Percentiles rank a stretch among this genome's conserved stretches.
Conservation (phyloP, 2,329 filamentous ascomycete species). For the Stagonosporopsis tanaceti region DNA sequence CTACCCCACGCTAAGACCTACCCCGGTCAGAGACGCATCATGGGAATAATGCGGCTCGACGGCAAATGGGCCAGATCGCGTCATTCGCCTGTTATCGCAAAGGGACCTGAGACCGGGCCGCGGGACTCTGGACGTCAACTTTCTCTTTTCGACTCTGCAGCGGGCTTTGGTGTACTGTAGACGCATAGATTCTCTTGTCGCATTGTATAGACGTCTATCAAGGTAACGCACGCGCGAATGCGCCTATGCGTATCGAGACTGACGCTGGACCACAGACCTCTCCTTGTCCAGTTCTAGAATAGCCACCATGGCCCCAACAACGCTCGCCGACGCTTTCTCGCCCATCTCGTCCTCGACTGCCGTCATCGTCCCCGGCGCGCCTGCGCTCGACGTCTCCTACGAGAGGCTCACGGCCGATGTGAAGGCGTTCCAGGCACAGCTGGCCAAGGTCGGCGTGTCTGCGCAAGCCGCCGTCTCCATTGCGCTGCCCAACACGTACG, state of each 20-base stretch:
- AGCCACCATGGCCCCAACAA: constrained; percentile 61
- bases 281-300: constrained; percentile 8
- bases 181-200: constrained; percentile 12
- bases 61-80: constrained; percentile 15
- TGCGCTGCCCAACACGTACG: constrained; percentile 82
- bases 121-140: constrained; percentile 1
- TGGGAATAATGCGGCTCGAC: constrained; percentile 12
- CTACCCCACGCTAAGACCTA: constrained; percentile 18
- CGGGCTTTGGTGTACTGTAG: constrained; percentile 9
- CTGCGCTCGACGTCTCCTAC: constrained; percentile 74
- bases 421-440: constrained; percentile 75
- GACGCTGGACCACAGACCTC: constrained; percentile 8
- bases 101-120: constrained; percentile 8
- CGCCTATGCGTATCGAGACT: constrained; percentile 1
- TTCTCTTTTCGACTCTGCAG: constrained; percentile 6
- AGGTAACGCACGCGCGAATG: constrained; percentile 6
- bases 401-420: constrained; percentile 71
- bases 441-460: constrained; percentile 76
- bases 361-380: constrained; percentile 75
- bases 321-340: constrained; percentile 66
- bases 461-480: constrained; percentile 79
- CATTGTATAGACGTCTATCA: constrained; percentile 1
- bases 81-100: constrained; percentile 18
- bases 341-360: constrained; percentile 63
- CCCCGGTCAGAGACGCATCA: constrained; percentile 10